Evolutionary conservation across 2,329 filamentous ascomycete species (phyloP).

Genomic region (Aureobasidium vineae): DNA sequence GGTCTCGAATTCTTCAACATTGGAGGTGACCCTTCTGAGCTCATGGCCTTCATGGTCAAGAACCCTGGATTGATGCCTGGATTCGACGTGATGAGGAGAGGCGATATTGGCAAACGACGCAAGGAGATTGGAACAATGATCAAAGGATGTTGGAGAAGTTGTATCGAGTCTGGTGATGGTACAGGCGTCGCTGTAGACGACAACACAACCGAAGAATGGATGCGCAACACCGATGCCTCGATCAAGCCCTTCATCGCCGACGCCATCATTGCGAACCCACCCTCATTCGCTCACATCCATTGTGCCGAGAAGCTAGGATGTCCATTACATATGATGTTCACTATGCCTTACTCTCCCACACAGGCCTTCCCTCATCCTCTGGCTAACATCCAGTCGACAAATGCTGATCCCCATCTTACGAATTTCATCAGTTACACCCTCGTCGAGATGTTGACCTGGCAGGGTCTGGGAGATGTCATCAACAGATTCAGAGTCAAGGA

Average conservation of each 20-base stretch:
- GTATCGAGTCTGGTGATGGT: constrained; percentile 32
- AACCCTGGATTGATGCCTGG: constrained; percentile 37
- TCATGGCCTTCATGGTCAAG: constrained; percentile 56
- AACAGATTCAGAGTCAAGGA: constrained; percentile 75
- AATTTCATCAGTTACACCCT: constrained; percentile 84
- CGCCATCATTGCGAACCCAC: constrained; percentile 75
- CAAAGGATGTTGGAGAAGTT: constrained; percentile 35
- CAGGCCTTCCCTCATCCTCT: constrained; percentile 83
- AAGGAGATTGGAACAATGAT: constrained; percentile 33
- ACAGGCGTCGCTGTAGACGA: constrained; percentile 36
- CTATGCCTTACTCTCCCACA: constrained; percentile 90
- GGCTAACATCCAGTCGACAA: constrained; percentile 74
- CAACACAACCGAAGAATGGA: constrained; percentile 36
- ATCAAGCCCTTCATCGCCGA: constrained; percentile 74
- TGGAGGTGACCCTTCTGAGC: constrained; percentile 70
- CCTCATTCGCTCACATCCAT: constrained; percentile 73
- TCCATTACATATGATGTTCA: constrained; percentile 56
- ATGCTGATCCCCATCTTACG: constrained; percentile 71
- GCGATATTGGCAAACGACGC: constrained; percentile 32
- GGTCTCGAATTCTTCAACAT: constrained; percentile 74
- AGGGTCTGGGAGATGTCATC: constrained; percentile 80
- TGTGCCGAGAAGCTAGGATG: constrained; percentile 73
- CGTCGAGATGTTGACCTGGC: constrained; percentile 91
- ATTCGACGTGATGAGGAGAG: constrained; percentile 31
- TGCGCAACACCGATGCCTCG: constrained; percentile 20